These are phyloP conservation scores for Penicillium taxi DNA, from an alignment of 495 filamentous ascomycete species.

Conservation along the genomic window DNA sequence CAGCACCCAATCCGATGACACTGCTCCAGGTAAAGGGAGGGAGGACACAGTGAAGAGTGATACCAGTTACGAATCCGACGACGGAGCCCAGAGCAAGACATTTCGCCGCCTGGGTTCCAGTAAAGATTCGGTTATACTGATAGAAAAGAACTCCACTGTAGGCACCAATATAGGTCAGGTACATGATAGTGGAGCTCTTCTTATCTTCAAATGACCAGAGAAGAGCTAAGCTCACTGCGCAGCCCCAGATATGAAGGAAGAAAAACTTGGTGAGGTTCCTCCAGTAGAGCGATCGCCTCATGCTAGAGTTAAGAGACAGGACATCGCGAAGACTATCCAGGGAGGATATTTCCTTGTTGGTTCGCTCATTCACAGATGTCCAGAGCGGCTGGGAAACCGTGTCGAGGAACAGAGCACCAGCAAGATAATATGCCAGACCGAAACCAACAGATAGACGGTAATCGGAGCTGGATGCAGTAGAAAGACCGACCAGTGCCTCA, in stretches of 20 bases:
- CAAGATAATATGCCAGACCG: slow-evolving; percentile 1
- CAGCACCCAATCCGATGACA: slow-evolving; percentile 1
- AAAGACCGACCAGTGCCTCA: slow-evolving; percentile 1
- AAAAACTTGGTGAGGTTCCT: slow-evolving; percentile 2
- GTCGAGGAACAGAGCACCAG: slow-evolving; percentile 1
- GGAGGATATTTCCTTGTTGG: background rate
- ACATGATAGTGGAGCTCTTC: slow-evolving; percentile 1
- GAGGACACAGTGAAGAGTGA: background rate
- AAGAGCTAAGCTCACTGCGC: background rate
- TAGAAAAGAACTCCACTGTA: slow-evolving; percentile 5
- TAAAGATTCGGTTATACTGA: slow-evolving; percentile 3
- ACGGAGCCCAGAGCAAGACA: slow-evolving; percentile 1
- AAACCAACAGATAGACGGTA: slow-evolving; percentile 2
- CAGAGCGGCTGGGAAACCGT: slow-evolving; percentile 2
- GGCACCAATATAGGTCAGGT: slow-evolving; percentile 2
- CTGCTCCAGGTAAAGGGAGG: slow-evolving; percentile 1
- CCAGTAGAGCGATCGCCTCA: background rate
- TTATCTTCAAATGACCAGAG: slow-evolving; percentile 3
- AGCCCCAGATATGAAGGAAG: slow-evolving; percentile 3
- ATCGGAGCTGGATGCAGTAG: slow-evolving; percentile 1
- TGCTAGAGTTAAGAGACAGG: background rate
- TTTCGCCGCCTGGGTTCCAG: background rate
- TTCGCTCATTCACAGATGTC: slow-evolving; percentile 1
- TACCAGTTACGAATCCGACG: slow-evolving; percentile 1
- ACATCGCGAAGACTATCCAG: background rate